These are phyloP conservation scores for Backusella circina DNA, from an alignment of 192 early-diverging fungal genomes.

Conservation along the genomic window DNA sequence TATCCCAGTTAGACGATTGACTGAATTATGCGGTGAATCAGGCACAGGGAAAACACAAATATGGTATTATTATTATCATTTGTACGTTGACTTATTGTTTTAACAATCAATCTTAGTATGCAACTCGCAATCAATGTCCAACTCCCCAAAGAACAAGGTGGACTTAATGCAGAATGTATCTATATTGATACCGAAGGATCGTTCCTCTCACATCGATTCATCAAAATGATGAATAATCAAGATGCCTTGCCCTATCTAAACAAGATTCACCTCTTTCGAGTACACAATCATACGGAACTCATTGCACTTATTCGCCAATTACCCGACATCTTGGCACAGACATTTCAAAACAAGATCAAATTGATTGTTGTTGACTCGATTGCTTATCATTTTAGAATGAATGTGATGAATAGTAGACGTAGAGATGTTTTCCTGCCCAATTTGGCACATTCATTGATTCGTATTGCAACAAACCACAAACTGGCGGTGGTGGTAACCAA, in stretches of 20 bases:
- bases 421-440: neutral
- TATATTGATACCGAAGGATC: conserved; percentile 26
- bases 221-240: neutral
- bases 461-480: neutral
- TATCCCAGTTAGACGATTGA: neutral
- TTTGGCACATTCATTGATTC: conserved; percentile 1
- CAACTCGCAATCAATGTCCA: conserved; percentile 21
- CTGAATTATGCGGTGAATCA: conserved; percentile 16
- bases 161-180: conserved; percentile 1
- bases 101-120: neutral
- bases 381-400: conserved; percentile 14
- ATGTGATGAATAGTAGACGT: neutral
- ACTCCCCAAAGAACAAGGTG: neutral
- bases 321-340: neutral
- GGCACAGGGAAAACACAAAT: conserved; percentile 24
- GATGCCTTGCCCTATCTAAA: neutral
- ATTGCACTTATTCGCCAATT: conserved; percentile 5
- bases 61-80: neutral
- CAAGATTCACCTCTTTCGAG: conserved; percentile 12
- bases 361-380: conserved; percentile 16
- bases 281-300: conserved; percentile 1
- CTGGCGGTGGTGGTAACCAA: conserved; percentile 15
- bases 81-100: neutral
- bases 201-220: neutral
- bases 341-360: conserved; percentile 1